A percentile compares a stretch with the other conserved stretches of the same genome.
Evolutionary conservation across 2,329 filamentous ascomycete species (phyloP).

Genomic region (Apiospora koreana): DNA sequence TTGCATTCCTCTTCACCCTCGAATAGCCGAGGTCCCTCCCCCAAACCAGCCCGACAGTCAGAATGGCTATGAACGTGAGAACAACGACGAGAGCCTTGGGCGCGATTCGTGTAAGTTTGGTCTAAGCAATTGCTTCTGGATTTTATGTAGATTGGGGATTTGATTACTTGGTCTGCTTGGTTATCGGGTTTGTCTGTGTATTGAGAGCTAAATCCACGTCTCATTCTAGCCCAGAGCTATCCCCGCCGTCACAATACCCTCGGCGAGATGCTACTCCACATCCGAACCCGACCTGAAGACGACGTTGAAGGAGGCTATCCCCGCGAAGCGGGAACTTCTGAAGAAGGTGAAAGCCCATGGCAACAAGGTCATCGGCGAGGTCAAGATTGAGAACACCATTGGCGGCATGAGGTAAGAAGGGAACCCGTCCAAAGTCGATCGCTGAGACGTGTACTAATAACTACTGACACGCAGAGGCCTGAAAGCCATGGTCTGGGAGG

Average conservation of each 20-base stretch:
- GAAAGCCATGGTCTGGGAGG: conserved; percentile 99
- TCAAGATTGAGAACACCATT: conserved; percentile 91
- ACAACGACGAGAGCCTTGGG: conserved; percentile 63
- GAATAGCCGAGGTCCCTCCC: conserved; percentile 13
- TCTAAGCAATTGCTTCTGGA: background rate
- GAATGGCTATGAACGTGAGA: conserved; percentile 67
- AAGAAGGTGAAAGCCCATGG: conserved; percentile 89
- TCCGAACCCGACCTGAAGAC: conserved; percentile 89
- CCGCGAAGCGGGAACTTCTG: conserved; percentile 88
- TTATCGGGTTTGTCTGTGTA: too few relatives aligned
- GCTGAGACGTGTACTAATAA: conserved; percentile 34
- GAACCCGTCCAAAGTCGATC: background rate
- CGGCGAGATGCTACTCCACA: conserved; percentile 66
- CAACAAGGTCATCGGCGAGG: conserved; percentile 82
- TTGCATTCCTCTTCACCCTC: background rate
- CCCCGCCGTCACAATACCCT: conserved; percentile 28
- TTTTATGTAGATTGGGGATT: too few relatives aligned
- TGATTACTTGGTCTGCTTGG: too few relatives aligned
- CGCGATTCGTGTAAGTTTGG: conserved; percentile 60
- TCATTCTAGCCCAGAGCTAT: conserved; percentile 31
- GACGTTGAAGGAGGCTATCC: conserved; percentile 80
- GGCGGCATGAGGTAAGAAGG: conserved; percentile 77
- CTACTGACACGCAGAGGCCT: conserved; percentile 58
- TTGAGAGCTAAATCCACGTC: conserved; percentile 1
- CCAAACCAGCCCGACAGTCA: conserved; percentile 18